Evolutionary conservation across 345 rosid species (phyloP), one percentile per base, ranked within the genome.

Genomic region (Brassica carinata): DNA sequence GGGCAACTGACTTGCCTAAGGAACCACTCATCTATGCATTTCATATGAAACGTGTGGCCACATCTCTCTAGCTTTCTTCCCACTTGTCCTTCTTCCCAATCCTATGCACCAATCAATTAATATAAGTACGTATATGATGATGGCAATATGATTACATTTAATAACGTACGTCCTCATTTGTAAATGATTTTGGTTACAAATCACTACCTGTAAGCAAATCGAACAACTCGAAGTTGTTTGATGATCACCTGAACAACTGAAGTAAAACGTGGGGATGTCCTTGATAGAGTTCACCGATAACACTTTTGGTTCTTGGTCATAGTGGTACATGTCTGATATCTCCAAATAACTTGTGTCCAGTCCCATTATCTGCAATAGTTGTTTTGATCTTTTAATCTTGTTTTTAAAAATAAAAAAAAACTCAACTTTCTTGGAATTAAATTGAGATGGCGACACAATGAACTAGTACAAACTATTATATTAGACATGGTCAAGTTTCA

Each of bases 11-110:
- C 91, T 64, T 87, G 86, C 67, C 81, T 75, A 17, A 64, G 68
- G 10, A 94, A 77, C 98, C 98, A 94, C 69, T 82, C 76, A 82
- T 94, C 97, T 78, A 92, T 67, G 80, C 96, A 94, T 2, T 70
- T 82, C 83, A 77, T 64, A 81, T 94, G 98, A 84, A 88, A 91
- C 14, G 38, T 43, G 45, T 92, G 98, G 30, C 87, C 85, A 66
- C 98, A 94, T 14, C 26, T 64, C 5, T 90, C 90, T 43, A 94
- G 90, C 33, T 83, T 81, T 78, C 93, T 92, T 73, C 83, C 79
- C 1, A 73, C 17, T 7, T 92, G 92, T 9, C 90, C 93, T 77
- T 79, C 92, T 75, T 84, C 48, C 57, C 90, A 85, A 31, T 89
- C 97, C 98, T 94, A 85, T 14, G 26, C 61, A 55, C 27, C 40